Base-by-base conservation (phyloP, 1,139 yeast genomes). In the Hemisphaericaspora subhashii region DNA sequence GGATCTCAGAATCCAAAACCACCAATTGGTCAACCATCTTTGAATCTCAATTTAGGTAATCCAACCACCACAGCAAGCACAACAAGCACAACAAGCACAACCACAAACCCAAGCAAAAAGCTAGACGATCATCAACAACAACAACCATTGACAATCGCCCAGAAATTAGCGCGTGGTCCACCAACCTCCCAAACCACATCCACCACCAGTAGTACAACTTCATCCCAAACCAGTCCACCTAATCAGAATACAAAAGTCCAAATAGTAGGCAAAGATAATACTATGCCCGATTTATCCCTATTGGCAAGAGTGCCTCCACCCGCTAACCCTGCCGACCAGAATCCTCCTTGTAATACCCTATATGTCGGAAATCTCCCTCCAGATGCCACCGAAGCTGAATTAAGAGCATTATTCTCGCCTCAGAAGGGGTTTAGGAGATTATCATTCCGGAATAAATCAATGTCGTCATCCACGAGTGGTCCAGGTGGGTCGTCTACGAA, bases 251-350 rank as follows among this genome's bases (percentile, higher is more conserved):
- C 35, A 22, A n/a, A 37, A 17, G 27, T 35, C 14, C 35, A 33
- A 24, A 15, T 12, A 13, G 23, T 31, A 5, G 17, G 38, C n/a
- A 28, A 31, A 29, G 15, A 65, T 46, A 75, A 68, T 48, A n/a
- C n/a, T n/a, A 71, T 84, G n/a, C 88, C 87, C 10, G 92, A 85
- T 55, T 68, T 84, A 47, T 81, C 88, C 1, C 64, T 84, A 35
- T 64, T 85, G 35, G 88, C 90, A 0, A 66, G 87, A 46, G 88
- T 90, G 17, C 90, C 96, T 26, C 96, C 97, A 1, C 98, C 98
- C 3, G 96, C 96, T 2, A 92, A 92, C 54, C 98, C 98, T 1
- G 98, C 98, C 3, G 98, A 92, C 63, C 98, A 92, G 64, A 92
- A 92, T 56, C 98, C 98, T 8, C 98, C 98, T 6, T 92, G 98